Evolutionary conservation across 2,329 filamentous ascomycete species (phyloP).

Genomic region (Penicillium janthinellum): DNA sequence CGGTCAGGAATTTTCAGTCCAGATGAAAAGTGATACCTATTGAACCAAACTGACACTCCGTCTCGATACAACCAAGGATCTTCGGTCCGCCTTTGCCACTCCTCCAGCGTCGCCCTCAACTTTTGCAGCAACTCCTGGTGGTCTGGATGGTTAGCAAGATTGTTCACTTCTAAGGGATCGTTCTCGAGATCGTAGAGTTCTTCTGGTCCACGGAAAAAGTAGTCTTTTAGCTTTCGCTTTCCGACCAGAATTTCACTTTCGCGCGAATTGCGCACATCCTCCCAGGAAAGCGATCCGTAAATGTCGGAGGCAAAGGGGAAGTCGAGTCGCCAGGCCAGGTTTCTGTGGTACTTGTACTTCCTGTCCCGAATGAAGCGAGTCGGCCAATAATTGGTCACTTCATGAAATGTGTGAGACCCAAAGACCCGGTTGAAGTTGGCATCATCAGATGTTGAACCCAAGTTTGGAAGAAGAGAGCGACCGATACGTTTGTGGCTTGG

Average conservation of each 20-base stretch:
- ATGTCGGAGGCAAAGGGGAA: constrained; percentile 54
- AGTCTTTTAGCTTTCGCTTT: constrained; percentile 43
- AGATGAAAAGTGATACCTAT: constrained; percentile 14
- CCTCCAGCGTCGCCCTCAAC: constrained; percentile 37
- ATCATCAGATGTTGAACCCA: constrained; percentile 23
- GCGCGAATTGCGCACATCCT: constrained; percentile 47
- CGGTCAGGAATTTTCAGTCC: constrained; percentile 24
- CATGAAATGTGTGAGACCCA: constrained; percentile 57
- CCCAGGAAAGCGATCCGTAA: constrained; percentile 49
- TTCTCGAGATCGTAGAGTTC: constrained; percentile 51
- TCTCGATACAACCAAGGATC: constrained; percentile 40
- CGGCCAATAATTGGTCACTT: constrained; percentile 55
- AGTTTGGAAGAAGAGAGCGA: constrained; percentile 44
- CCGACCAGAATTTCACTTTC: constrained; percentile 40
- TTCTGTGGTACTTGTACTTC: constrained; percentile 55
- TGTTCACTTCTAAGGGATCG: constrained; percentile 51
- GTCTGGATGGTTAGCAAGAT: constrained; percentile 42
- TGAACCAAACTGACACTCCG: constrained; percentile 21
- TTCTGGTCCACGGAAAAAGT: constrained; percentile 49
- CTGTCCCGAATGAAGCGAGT: constrained; percentile 50
- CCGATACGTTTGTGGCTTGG: constrained; percentile 30
- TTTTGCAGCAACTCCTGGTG: constrained; percentile 35
- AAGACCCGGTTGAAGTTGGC: constrained; percentile 41
- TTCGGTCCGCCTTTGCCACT: constrained; percentile 38
- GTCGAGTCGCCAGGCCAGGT: constrained; percentile 53